Evolutionary conservation across 208 protist species (phyloP).

Genomic region (Leishmania braziliensis): DNA sequence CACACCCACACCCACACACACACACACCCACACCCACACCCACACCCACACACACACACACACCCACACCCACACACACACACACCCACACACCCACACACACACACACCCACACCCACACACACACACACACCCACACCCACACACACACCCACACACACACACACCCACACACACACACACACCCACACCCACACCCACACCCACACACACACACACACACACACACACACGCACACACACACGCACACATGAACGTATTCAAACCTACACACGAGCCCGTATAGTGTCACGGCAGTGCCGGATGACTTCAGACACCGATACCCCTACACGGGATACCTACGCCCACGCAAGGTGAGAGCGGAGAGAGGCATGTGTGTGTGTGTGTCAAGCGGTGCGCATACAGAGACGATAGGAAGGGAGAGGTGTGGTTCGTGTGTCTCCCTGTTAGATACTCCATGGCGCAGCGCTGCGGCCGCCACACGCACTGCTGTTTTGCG

Average conservation of each 20-base stretch:
- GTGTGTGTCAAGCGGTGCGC: background rate
- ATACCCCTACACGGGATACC: background rate
- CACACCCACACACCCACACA: too few species aligned
- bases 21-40: too few species aligned
- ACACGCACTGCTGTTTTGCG: background rate
- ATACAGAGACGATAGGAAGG: background rate
- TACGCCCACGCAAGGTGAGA: background rate
- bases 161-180: background rate
- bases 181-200: too few species aligned
- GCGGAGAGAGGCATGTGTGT: background rate
- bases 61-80: background rate
- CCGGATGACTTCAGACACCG: background rate
- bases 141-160: background rate
- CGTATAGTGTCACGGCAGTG: background rate
- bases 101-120: background rate
- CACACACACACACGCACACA: background rate
- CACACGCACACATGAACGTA: background rate
- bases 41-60: background rate
- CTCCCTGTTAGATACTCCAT: background rate
- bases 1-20: background rate
- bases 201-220: background rate
- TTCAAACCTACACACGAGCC: background rate
- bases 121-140: too few species aligned
- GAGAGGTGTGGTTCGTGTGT: background rate
- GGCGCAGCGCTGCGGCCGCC: background rate